phyloP scores from a whole-genome alignment of 345 rosid genomes.

The Clarkia xantiana region DNA sequence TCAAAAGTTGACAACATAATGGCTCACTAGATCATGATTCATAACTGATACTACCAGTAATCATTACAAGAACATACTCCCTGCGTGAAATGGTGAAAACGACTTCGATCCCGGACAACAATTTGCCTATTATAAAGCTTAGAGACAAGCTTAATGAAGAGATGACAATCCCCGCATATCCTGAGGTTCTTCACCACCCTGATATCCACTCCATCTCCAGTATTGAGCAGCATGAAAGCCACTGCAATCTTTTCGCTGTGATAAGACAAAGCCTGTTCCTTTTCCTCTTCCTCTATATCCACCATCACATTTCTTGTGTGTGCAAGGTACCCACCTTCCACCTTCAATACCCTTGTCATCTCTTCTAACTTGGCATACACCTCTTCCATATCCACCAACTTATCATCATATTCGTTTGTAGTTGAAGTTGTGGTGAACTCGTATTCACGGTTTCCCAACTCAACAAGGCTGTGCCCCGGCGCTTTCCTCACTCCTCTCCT shows the following conservation, averaged over 20 bases:
- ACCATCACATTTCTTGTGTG: slow-evolving; percentile 38
- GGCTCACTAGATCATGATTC: no score
- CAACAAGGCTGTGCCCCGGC: slow-evolving; percentile 64
- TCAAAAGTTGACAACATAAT: no score
- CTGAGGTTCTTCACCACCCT: slow-evolving; percentile 62
- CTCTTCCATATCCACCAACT: slow-evolving; percentile 32
- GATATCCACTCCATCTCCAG: slow-evolving; percentile 42
- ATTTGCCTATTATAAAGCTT: slow-evolving; percentile 49
- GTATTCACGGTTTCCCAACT: slow-evolving; percentile 48
- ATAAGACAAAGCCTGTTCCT: slow-evolving; percentile 49
- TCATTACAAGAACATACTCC: slow-evolving; percentile 62
- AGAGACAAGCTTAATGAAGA: slow-evolving; percentile 60
- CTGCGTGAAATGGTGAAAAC: slow-evolving; percentile 68
- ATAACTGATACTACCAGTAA: slow-evolving; percentile 60
- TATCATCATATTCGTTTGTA: slow-evolving; percentile 52
- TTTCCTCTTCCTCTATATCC: slow-evolving; percentile 77
- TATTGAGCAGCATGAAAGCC: slow-evolving; percentile 59
- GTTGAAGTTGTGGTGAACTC: no score
- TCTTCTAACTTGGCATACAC: slow-evolving; percentile 45
- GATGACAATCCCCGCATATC: slow-evolving; percentile 76
- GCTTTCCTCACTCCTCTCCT: slow-evolving; percentile 47
- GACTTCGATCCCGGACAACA: slow-evolving; percentile 61
- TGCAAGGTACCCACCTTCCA: slow-evolving; percentile 45
- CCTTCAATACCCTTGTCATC: slow-evolving; percentile 37
- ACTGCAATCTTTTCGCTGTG: slow-evolving; percentile 84